Evolutionary conservation across 768 basidiomycete species (phyloP).

Genomic region (Austroboletus festivus): DNA sequence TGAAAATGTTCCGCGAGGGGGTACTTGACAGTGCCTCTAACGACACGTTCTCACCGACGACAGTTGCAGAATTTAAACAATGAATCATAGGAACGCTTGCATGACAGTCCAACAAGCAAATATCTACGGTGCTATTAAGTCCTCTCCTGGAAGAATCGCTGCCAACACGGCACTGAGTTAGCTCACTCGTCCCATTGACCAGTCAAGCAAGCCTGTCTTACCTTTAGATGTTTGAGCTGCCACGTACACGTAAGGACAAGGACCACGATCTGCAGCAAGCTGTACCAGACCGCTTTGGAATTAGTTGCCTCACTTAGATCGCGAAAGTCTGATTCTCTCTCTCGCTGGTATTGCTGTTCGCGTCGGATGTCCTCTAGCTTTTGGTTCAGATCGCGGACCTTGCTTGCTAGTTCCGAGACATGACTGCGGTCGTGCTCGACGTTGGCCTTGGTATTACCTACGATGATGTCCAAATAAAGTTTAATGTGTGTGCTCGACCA

Average conservation of each 20-base stretch:
- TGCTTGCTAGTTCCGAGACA: slow-evolving; percentile 74
- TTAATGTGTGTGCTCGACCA: slow-evolving; percentile 85
- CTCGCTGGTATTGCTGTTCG: slow-evolving; percentile 97
- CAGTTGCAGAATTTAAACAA: too few species aligned
- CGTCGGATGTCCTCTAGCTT: slow-evolving; percentile 90
- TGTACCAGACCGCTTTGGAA: slow-evolving; percentile 93
- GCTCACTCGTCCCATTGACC: neutral
- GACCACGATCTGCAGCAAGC: slow-evolving; percentile 79
- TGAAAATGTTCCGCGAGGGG: neutral
- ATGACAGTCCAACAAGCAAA: slow-evolving; percentile 6
- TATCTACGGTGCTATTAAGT: slow-evolving; percentile 37
- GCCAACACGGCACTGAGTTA: slow-evolving; percentile 5
- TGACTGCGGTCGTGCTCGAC: slow-evolving; percentile 84
- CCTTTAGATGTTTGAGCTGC: slow-evolving; percentile 92
- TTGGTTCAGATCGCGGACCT: slow-evolving; percentile 89
- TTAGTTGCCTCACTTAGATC: slow-evolving; percentile 89
- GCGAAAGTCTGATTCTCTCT: slow-evolving; percentile 88
- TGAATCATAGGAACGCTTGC: neutral
- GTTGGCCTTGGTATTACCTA: slow-evolving; percentile 85
- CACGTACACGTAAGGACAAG: slow-evolving; percentile 83
- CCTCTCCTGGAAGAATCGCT: slow-evolving; percentile 88
- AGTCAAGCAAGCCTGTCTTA: slow-evolving; percentile 36
- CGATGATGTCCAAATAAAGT: slow-evolving; percentile 90
- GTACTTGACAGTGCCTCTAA: too few species aligned
- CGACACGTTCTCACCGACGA: too few species aligned